Base-by-base conservation (phyloP, 2,329 filamentous ascomycete species). In the Paecilomyces variotii region DNA sequence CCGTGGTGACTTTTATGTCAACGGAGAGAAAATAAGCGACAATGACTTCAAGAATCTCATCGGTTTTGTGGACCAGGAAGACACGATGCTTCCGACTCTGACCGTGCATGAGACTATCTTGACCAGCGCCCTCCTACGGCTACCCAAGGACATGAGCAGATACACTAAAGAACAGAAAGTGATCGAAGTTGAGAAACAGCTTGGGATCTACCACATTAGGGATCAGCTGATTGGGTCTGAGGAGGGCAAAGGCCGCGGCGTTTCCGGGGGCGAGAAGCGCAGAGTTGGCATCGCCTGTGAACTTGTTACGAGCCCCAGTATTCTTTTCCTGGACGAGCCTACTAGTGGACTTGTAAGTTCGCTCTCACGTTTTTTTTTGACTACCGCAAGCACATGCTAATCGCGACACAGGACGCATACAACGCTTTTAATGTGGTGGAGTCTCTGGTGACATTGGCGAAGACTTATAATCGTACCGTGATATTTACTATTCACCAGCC, bases 401-500 rank as follows among this genome's bases (percentile, higher is more conserved):
- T 10, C 25, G 5, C 25, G 24, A 24, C 53, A 14, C 56, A 74
- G 72, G 94, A 99, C 73, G 91, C 94, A 0, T 99, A 87, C 80
- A 99, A 99, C 70, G 95, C 95, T 4, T 99, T 94, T 80, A 99
- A 99, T 63, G 94, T 99, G 45, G 86, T 99, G 27, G 94, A 99
- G 72, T 97, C 92, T 68, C 82, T 99, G 9, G 93, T 97, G 45
- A 96, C 89, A 1, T 78, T 99, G 52, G 94, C 95, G 56, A 97
- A 96, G 79, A 94, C 87, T 50, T 99, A 97, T 78, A 95, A 97
- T 76, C 85, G 95, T 61, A 99, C 95, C 0, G 91, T 99, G 57
- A 89, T 99, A 62, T 97, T 99, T 77, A 99, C 94, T 12, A 99
- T 99, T 63, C 94, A 99, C 73, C 94, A 99, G 69, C 94, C 94